These are phyloP conservation scores for Ustulina deusta DNA, from an alignment of 2,329 filamentous ascomycete genomes.

Conservation along the genomic window DNA sequence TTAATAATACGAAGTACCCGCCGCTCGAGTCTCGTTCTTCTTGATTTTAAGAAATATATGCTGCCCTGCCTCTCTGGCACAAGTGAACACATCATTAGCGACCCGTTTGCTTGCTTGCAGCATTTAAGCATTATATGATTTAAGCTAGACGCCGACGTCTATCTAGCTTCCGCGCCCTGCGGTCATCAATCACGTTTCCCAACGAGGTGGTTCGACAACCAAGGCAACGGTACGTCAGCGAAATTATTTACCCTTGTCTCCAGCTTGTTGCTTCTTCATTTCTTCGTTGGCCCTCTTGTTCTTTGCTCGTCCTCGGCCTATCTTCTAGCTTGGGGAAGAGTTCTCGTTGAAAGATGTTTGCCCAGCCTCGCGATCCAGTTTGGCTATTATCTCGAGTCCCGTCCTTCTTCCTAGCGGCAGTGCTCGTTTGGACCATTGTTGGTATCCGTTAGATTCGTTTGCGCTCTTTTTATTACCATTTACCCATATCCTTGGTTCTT, in stretches of 20 bases:
- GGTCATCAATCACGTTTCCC: not conserved
- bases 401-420: constrained; percentile 13
- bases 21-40: not conserved
- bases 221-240: not conserved
- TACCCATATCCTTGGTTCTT: constrained; percentile 19
- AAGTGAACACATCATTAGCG: not conserved
- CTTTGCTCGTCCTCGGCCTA: constrained; percentile 1
- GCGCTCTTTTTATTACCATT: constrained; percentile 12
- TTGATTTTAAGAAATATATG: not conserved
- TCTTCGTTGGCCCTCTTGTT: not conserved
- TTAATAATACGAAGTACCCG: not conserved
- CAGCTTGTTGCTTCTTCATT: not conserved
- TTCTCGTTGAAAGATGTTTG: constrained; percentile 7
- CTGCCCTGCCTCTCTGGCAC: not conserved
- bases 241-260: not conserved
- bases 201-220: not conserved
- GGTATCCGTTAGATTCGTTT: constrained; percentile 9
- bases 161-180: not conserved
- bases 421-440: not conserved
- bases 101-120: not conserved
- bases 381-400: not conserved
- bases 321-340: constrained; percentile 4
- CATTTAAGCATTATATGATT: not conserved
- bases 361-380: constrained; percentile 29
- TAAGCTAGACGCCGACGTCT: not conserved